A percentile compares a stretch with the other conserved stretches of the same genome.
Conservation (phyloP, 768 basidiomycete genomes). For the Psilocybe azurescens region DNA sequence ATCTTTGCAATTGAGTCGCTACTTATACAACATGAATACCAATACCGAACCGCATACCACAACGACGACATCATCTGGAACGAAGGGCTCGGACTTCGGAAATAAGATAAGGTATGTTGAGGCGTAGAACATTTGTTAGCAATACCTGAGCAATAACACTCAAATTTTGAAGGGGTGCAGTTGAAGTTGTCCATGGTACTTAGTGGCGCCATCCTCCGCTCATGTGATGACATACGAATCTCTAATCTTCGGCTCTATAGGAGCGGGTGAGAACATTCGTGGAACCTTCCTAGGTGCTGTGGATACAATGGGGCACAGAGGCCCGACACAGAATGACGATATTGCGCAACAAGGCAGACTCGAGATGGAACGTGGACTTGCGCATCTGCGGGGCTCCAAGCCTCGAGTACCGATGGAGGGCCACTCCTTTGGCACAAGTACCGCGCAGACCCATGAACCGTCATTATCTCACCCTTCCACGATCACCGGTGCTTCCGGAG, state of each 20-base stretch:
- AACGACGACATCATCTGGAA: slow-evolving; percentile 1
- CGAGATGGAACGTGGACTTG: slow-evolving; percentile 46
- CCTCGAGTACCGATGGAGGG: neutral
- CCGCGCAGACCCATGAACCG: slow-evolving; percentile 1
- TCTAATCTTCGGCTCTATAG: slow-evolving; percentile 24
- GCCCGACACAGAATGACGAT: slow-evolving; percentile 37
- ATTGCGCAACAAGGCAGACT: slow-evolving; percentile 40
- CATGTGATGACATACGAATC: neutral
- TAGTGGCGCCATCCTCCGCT: neutral
- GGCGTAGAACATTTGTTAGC: neutral
- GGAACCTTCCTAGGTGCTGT: slow-evolving; percentile 46
- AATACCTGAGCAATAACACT: neutral
- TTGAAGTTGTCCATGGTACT: slow-evolving; percentile 41
- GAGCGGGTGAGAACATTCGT: slow-evolving; percentile 49
- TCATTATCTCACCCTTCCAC: neutral
- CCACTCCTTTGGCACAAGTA: neutral
- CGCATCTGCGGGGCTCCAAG: slow-evolving; percentile 25
- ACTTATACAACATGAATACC: slow-evolving; percentile 3
- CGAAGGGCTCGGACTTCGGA: slow-evolving; percentile 21
- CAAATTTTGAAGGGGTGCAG: slow-evolving; percentile 32
- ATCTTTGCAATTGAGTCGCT: neutral
- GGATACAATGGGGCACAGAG: slow-evolving; percentile 36
- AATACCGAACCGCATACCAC: slow-evolving; percentile 1
- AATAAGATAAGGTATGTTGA: slow-evolving; percentile 28
- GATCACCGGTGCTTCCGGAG: neutral